These are phyloP conservation scores for Coemansia sp. DNA, from an alignment of 192 early-diverging fungal species.

Conservation along the genomic window DNA sequence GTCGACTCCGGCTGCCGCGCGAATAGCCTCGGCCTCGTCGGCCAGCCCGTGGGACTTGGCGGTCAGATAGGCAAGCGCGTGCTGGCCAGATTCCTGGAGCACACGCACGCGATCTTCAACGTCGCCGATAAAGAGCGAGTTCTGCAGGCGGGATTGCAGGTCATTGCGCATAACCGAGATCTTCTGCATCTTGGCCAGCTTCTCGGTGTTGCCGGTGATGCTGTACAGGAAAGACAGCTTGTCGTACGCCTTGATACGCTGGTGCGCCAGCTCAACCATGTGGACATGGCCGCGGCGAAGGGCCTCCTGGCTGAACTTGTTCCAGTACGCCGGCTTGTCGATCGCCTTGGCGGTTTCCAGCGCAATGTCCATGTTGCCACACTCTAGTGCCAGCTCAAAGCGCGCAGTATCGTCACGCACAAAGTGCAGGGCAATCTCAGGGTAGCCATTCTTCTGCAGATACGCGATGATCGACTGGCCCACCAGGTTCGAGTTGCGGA, in stretches of 20 bases:
- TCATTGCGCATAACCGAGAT: slow-evolving; percentile 85
- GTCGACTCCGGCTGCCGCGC: slow-evolving; percentile 67
- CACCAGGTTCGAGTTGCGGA: slow-evolving; percentile 91
- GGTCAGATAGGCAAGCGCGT: slow-evolving; percentile 86
- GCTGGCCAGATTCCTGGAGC: slow-evolving; percentile 83
- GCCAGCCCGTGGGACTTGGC: slow-evolving; percentile 85
- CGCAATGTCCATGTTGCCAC: slow-evolving; percentile 94
- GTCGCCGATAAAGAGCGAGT: slow-evolving; percentile 86
- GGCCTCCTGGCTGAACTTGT: slow-evolving; percentile 82
- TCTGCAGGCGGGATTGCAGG: slow-evolving; percentile 87
- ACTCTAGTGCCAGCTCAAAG: slow-evolving; percentile 94
- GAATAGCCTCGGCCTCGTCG: slow-evolving; percentile 81
- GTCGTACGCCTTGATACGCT: slow-evolving; percentile 88
- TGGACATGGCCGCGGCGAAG: slow-evolving; percentile 80
- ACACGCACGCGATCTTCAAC: slow-evolving; percentile 84
- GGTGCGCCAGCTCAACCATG: slow-evolving; percentile 87
- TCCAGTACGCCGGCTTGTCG: slow-evolving; percentile 87
- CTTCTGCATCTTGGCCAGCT: slow-evolving; percentile 91
- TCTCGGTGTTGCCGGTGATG: slow-evolving; percentile 85
- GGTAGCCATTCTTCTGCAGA: slow-evolving; percentile 98
- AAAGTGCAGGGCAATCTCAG: slow-evolving; percentile 98
- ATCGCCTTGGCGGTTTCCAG: slow-evolving; percentile 90
- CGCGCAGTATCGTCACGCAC: slow-evolving; percentile 94
- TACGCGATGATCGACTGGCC: slow-evolving; percentile 99
- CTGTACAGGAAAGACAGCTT: slow-evolving; percentile 94